Evolutionary conservation across 2,329 filamentous ascomycete genomes (phyloP).

Genomic region (Calonectria honghensis): DNA sequence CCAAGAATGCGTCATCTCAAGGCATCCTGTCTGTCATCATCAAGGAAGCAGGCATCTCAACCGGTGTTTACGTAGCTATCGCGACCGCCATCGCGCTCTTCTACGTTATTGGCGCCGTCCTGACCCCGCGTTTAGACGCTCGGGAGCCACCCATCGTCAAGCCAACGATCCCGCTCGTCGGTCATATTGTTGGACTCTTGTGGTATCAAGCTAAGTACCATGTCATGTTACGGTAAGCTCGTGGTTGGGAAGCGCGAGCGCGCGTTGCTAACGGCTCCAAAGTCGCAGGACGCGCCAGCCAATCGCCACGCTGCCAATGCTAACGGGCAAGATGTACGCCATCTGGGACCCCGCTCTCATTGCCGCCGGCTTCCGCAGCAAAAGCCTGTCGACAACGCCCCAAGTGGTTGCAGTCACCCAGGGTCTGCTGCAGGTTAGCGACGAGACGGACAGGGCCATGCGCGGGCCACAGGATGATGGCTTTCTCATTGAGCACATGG

Average conservation of each 20-base stretch:
- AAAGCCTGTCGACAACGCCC: conserved; percentile 65
- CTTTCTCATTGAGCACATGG: not conserved
- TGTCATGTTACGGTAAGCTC: conserved; percentile 22
- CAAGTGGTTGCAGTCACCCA: conserved; percentile 59
- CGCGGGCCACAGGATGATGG: conserved; percentile 49
- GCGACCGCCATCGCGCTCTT: not conserved
- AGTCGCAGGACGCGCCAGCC: conserved; percentile 44
- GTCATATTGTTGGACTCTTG: conserved; percentile 25
- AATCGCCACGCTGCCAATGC: conserved; percentile 66
- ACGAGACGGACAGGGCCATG: conserved; percentile 1
- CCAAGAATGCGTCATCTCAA: not conserved
- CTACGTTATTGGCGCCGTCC: not conserved
- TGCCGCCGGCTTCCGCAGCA: conserved; percentile 62
- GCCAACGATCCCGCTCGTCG: conserved; percentile 28
- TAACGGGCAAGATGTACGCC: conserved; percentile 65
- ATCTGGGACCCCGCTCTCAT: conserved; percentile 64
- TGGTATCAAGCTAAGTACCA: conserved; percentile 27
- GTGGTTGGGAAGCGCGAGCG: not conserved
- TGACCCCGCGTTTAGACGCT: not conserved
- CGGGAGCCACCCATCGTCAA: conserved; percentile 28
- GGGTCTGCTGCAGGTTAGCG: not conserved
- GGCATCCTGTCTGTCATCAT: not conserved
- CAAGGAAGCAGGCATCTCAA: not conserved
- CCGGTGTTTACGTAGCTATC: not conserved
- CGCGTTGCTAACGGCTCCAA: not conserved